Conservation (phyloP, 1,284 basidiomycete genomes). For the Blastosporella zonata region DNA sequence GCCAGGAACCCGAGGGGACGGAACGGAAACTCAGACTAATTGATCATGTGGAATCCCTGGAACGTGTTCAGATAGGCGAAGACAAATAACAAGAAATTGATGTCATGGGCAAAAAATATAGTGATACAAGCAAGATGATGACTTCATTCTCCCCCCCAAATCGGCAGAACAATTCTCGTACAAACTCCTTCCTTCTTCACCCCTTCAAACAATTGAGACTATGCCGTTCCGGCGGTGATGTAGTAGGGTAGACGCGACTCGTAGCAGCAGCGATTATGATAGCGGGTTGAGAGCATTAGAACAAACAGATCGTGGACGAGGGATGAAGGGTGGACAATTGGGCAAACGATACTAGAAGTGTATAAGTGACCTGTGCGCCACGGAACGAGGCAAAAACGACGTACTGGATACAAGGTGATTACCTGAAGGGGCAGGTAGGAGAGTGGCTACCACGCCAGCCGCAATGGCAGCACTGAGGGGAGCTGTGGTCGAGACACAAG, state of each 20-base stretch:
- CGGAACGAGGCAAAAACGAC: conserved; percentile 8
- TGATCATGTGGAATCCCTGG: neutral
- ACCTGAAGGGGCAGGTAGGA: conserved; percentile 66
- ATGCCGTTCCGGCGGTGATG: conserved; percentile 16
- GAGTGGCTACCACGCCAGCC: conserved; percentile 66
- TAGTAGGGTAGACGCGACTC: conserved; percentile 20
- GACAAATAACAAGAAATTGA: conserved; percentile 23
- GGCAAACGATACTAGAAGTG: neutral
- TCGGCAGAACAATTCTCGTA: conserved; percentile 20
- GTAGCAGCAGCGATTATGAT: conserved; percentile 15
- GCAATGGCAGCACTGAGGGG: conserved; percentile 75
- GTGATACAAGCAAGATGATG: conserved; percentile 33
- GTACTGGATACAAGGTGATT: conserved; percentile 21
- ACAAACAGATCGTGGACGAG: conserved; percentile 8
- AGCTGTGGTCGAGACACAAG: conserved; percentile 37
- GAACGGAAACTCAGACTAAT: conserved; percentile 9
- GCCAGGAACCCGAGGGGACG: conserved; percentile 28
- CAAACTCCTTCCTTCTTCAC: conserved; percentile 11
- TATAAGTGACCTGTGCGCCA: conserved; percentile 9
- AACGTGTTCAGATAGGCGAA: conserved; percentile 11
- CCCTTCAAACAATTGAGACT: conserved; percentile 14
- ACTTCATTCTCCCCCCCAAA: conserved; percentile 29
- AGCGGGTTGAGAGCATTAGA: conserved; percentile 21
- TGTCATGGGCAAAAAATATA: conserved; percentile 23
- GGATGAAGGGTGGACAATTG: conserved; percentile 7